Conservation (phyloP, 495 filamentous ascomycete species). For the Schizothecium vesticola region DNA sequence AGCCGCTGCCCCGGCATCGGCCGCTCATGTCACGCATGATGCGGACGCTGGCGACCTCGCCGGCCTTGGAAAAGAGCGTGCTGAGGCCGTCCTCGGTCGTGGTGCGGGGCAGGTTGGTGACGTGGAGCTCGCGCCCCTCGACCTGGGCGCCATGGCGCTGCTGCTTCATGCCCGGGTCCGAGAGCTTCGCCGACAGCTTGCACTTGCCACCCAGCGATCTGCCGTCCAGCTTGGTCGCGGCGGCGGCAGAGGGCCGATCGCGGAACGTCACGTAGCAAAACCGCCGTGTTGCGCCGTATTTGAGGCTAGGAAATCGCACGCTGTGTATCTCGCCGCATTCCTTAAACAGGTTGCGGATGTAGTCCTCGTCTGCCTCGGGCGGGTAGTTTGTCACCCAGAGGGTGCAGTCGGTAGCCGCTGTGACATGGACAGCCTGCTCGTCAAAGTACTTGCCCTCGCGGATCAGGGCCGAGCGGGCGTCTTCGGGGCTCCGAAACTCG, state of each 20-base stretch:
- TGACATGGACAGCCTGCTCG: conserved; percentile 63
- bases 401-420: conserved; percentile 66
- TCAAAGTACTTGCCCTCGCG: conserved; percentile 71
- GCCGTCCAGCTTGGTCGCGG: conserved; percentile 66
- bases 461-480: conserved; percentile 72
- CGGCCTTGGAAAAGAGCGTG: conserved; percentile 67
- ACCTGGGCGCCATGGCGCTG: conserved; percentile 73
- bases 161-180: conserved; percentile 71
- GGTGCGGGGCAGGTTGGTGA: conserved; percentile 65
- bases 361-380: conserved; percentile 73
- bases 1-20: conserved; percentile 66
- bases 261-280: conserved; percentile 94
- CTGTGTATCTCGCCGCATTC: conserved; percentile 75
- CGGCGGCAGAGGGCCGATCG: conserved; percentile 54
- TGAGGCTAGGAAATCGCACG: conserved; percentile 85
- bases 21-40: conserved; percentile 59
- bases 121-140: conserved; percentile 83
- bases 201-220: conserved; percentile 53
- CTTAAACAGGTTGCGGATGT: conserved; percentile 70
- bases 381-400: conserved; percentile 91
- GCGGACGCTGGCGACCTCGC: conserved; percentile 62
- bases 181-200: conserved; percentile 71
- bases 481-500: conserved; percentile 77
- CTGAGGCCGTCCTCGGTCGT: conserved; percentile 62
- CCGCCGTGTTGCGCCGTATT: conserved; percentile 77